These are phyloP conservation scores for Volutella citrinella DNA, from an alignment of 2,329 filamentous ascomycete species.

Conservation along the genomic window DNA sequence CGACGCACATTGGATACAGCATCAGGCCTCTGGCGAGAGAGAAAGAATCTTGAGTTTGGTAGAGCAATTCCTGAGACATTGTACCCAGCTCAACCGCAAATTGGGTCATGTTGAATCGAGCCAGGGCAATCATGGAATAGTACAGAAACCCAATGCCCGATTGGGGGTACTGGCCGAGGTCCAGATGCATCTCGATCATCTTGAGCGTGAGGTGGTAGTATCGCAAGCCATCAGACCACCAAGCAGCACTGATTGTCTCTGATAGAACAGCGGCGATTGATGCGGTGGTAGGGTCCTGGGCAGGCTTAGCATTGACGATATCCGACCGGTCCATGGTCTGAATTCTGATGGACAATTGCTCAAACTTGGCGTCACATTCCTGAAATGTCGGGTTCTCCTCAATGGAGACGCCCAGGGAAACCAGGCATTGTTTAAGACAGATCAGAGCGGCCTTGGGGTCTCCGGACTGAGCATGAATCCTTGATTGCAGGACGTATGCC, in stretches of 20 bases:
- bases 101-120: constrained; percentile 68
- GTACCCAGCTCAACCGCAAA: constrained; percentile 64
- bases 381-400: constrained; percentile 67
- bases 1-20: constrained; percentile 66
- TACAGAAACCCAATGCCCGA: constrained; percentile 67
- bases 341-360: constrained; percentile 57
- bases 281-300: constrained; percentile 52
- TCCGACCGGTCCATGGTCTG: constrained; percentile 51
- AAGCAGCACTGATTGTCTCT: constrained; percentile 67
- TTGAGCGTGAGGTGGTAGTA: constrained; percentile 70
- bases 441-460: constrained; percentile 67
- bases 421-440: constrained; percentile 68
- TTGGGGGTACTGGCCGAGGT: constrained; percentile 64
- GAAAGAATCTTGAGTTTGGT: constrained; percentile 60
- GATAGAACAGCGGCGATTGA: constrained; percentile 68
- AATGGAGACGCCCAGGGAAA: constrained; percentile 64
- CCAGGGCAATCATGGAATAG: constrained; percentile 63
- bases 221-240: constrained; percentile 69
- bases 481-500: constrained; percentile 78
- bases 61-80: constrained; percentile 62
- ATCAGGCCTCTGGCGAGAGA: constrained; percentile 67
- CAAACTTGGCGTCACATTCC: constrained; percentile 74
- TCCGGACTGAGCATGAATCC: constrained; percentile 72
- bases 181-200: constrained; percentile 64
- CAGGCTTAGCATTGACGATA: constrained; percentile 41